These are phyloP conservation scores for Fraxinus angustifolia DNA, from an alignment of 305 asterid genomes.

Conservation along the genomic window DNA sequence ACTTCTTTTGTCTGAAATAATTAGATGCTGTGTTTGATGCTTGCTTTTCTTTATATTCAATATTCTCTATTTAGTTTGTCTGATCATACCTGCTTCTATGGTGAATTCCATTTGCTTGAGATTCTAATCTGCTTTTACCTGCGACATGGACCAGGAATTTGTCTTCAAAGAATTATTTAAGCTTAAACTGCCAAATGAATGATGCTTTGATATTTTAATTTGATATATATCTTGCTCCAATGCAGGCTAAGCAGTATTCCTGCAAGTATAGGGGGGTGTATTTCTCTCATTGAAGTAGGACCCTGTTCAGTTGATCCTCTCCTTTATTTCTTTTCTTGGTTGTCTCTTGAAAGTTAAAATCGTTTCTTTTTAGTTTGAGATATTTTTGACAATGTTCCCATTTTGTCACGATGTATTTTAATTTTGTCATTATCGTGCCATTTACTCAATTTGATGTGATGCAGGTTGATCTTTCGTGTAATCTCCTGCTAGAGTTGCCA, in stretches of 20 bases:
- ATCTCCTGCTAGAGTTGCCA: slow-evolving; percentile 73
- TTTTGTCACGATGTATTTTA: background rate
- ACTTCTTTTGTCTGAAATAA: slow-evolving; percentile 13
- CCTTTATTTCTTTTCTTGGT: background rate
- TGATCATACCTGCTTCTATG: background rate
- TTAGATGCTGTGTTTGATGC: slow-evolving; percentile 5
- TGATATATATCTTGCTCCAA: slow-evolving; percentile 26
- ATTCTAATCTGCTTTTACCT: background rate
- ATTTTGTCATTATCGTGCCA: slow-evolving; percentile 2
- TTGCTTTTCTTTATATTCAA: background rate
- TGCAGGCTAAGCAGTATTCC: slow-evolving; percentile 72
- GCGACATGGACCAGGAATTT: slow-evolving; percentile 4
- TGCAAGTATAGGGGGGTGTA: slow-evolving; percentile 56
- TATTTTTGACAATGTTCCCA: slow-evolving; percentile 6
- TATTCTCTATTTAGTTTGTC: background rate
- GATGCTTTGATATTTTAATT: background rate
- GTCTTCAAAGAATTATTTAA: background rate
- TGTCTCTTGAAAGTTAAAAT: background rate
- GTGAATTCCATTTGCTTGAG: background rate
- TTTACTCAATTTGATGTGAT: slow-evolving; percentile 28
- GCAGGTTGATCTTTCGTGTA: slow-evolving; percentile 82
- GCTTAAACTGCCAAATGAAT: background rate
- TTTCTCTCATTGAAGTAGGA: slow-evolving; percentile 74
- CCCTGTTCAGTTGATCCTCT: slow-evolving; percentile 9
- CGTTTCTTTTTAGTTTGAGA: background rate